A percentile compares a stretch with the other conserved stretches of the same genome.
phyloP scores from a whole-genome alignment of 2,329 filamentous ascomycete species.

The Beauveria sp. region DNA sequence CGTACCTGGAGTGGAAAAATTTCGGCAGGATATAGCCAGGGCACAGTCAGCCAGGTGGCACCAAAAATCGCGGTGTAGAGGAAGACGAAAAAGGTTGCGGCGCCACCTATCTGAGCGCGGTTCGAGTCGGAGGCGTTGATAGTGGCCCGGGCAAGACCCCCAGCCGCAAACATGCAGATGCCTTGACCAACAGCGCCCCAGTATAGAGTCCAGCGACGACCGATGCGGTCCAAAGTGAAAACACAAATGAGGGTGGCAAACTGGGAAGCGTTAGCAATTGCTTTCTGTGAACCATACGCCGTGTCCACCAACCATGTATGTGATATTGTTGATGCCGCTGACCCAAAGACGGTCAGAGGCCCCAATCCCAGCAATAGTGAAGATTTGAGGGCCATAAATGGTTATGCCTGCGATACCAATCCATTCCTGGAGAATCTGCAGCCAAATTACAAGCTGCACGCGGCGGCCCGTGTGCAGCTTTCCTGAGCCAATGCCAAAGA shows the following conservation, averaged over 20 bases:
- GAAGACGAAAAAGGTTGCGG: constrained; percentile 65
- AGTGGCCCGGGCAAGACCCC: constrained; percentile 49
- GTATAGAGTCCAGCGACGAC: constrained; percentile 60
- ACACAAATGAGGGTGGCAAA: constrained; percentile 61
- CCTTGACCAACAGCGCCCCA: constrained; percentile 59
- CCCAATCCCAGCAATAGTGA: constrained; percentile 59
- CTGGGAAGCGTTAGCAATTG: neutral
- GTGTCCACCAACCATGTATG: constrained; percentile 33
- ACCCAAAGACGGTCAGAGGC: constrained; percentile 56
- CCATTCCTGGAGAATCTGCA: constrained; percentile 66
- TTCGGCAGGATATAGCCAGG: constrained; percentile 61
- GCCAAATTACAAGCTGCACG: constrained; percentile 63
- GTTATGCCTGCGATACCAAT: constrained; percentile 64
- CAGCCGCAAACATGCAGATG: constrained; percentile 60
- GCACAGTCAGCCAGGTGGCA: constrained; percentile 43
- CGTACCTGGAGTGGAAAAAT: constrained; percentile 66
- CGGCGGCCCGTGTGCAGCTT: constrained; percentile 60
- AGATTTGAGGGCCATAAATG: constrained; percentile 51
- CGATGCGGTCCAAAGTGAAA: constrained; percentile 62
- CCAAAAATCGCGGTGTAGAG: constrained; percentile 36
- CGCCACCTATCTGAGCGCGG: constrained; percentile 48
- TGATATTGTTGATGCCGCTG: constrained; percentile 44
- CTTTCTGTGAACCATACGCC: neutral
- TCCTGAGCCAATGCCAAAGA: constrained; percentile 57
- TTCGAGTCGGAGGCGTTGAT: constrained; percentile 36